A percentile compares a stretch with the other conserved stretches of the same genome.
Evolutionary conservation across 371 early-diverging fungal genomes (phyloP).

Genomic region (Rhizopus sp.): DNA sequence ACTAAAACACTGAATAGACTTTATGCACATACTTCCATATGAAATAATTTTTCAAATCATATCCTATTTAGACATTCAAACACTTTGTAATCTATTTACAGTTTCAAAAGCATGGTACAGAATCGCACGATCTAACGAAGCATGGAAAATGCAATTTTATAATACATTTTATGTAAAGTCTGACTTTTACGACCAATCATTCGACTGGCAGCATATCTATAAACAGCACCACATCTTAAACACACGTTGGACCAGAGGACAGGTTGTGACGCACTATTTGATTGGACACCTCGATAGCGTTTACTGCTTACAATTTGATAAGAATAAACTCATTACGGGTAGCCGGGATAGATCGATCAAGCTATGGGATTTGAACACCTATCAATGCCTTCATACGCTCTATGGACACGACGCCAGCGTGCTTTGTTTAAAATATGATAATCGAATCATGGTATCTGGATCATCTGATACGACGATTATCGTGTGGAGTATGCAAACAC

Average conservation of each 20-base stretch:
- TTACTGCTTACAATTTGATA: constrained; percentile 92
- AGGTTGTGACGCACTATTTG: constrained; percentile 44
- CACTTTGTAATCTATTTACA: constrained; percentile 8
- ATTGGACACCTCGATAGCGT: constrained; percentile 92
- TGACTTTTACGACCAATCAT: background rate
- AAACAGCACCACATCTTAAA: constrained; percentile 42
- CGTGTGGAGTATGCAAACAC: constrained; percentile 79
- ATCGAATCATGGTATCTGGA: constrained; percentile 82
- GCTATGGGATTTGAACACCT: constrained; percentile 71
- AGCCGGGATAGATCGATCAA: constrained; percentile 91
- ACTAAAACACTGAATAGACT: constrained; percentile 11
- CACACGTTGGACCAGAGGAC: constrained; percentile 39
- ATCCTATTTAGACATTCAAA: constrained; percentile 9
- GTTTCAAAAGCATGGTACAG: constrained; percentile 23
- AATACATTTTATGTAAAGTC: background rate
- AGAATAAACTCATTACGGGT: constrained; percentile 83
- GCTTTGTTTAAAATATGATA: constrained; percentile 86
- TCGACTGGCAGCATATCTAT: constrained; percentile 38
- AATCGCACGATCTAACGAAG: constrained; percentile 14
- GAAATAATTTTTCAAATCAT: constrained; percentile 25
- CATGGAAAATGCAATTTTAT: constrained; percentile 16
- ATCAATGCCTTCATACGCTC: constrained; percentile 69
- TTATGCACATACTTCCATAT: constrained; percentile 18
- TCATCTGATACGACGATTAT: constrained; percentile 90
- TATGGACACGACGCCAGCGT: constrained; percentile 90